Evolutionary conservation across 768 basidiomycete species (phyloP), one percentile per base, ranked within the genome.

Genomic region (Chalciporus pseudorubinellus): DNA sequence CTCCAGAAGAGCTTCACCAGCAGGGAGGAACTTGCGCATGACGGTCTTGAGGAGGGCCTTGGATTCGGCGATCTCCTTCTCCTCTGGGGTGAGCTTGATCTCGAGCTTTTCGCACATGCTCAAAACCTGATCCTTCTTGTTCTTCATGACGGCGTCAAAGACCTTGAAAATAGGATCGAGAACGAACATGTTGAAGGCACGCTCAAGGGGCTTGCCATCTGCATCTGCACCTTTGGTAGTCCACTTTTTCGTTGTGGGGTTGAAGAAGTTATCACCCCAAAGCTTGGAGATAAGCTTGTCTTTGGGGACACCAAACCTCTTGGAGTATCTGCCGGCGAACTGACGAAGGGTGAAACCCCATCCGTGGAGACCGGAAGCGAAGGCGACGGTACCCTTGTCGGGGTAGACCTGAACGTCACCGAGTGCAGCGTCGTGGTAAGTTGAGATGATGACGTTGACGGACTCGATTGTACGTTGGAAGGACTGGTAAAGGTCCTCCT

Each of bases 211-310:
- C 69, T 94, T 95, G 65, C 92, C 93, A 61, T 94, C 87, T 49
- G 84, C 81, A 58, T 84, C 85, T 20, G 73, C 74, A 57, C 71
- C 53, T 70, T 86, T 89, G 44, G 89, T 92, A 18, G 92, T 82
- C 97, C 97, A 98, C 75, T 99, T 99, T 72, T 85, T 85, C 34
- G 95, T 98, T 48, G 84, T 79, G 50, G 95, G 91, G 80, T 98
- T 99, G 83, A 98, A 98, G 80, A 77, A 99, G 80, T 98, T 98
- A 80, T 99, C 97, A 48, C 97, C 97, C 97, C 97, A 99, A 42
- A 99, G 84, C 76, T 89, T 95, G 54, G 72, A 62, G 89, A 99
- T 95, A 84, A 99, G 92, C 83, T 98, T 98, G 59, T 90, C 89
- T 77, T 95, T 95, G 76, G 95, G 90, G 18, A 98, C 95, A 83